Evolutionary conservation across 1,284 basidiomycete species (phyloP), one percentile per base, ranked within the genome.

Genomic region (Cryptococcus wingfieldii): DNA sequence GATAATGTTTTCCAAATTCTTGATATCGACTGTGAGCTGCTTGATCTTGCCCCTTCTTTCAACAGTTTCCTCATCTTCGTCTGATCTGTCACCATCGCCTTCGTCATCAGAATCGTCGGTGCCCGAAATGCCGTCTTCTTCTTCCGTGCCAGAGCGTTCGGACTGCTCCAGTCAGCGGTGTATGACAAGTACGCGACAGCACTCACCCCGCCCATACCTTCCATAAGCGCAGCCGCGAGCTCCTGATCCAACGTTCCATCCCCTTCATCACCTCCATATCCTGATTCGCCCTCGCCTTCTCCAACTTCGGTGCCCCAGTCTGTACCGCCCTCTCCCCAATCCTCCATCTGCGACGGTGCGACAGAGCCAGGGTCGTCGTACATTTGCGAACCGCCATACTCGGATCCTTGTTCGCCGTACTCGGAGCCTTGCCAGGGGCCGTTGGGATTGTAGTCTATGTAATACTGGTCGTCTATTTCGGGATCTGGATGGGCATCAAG

Each of bases 1-100:
- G 19, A 96, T 88, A 8, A 90, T 90, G 48, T 85, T 84, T 75
- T 96, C 90, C 59, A 96, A 78, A 71, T 94, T 90, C 53, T 86
- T 82, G 61, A 95, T 92, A 76, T 96, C 93, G 70, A 91, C 90
- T 58, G 87, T 88, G 63, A 95, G 77, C 51, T 94, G 76, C 67
- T 88, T 88, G 71, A 85, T 84, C 49, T 87, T 85, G 7, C 82
- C 79, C 48, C 68, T 66, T 48, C 69, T 67, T 60, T 74, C 72
- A 27, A 69, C 69, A 51, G 81, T 83, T 53, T 85, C 83, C 31
- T 85, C 83, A 37, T 84, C 86, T 42, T 86, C 86, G 39, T 89
- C 88, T 85, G 84, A 16, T 81, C 83, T 48, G 27, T 50, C 61
- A 28, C 82, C 86, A 4, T 60, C 59, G 23, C 85, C 85, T 5